Evolutionary conservation across 495 filamentous ascomycete genomes (phyloP), one percentile per base, ranked within the genome.

Genomic region (Podospora appendiculata): DNA sequence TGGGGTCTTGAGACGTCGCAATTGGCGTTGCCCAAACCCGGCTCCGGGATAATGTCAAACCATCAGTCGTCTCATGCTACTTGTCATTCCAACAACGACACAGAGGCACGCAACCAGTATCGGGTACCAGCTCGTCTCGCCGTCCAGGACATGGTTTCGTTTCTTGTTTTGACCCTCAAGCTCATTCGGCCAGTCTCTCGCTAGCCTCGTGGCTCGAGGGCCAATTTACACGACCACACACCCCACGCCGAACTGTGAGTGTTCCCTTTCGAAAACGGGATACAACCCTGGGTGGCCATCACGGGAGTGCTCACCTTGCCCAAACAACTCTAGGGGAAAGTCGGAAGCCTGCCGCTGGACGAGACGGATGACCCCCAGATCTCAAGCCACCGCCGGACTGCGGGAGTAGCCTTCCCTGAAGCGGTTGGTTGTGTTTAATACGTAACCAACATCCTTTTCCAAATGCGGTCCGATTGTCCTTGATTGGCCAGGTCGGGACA

Each of bases 241-340:
- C 43, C 43, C 43, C 43, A 45, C 43, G 43, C 43, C 43, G 17
- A 32, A 25, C 2, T 25, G 19, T 6, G 16, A 6, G 19, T 33
- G 25, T 17, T 45, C 43, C 17, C 32, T 3, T 32, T 32, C 1
- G n/a, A 1, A 3, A 18, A 45, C 43, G 32, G 43, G 18, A 18
- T 41, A 14, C 16, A 39, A 32, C 19, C 25, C 13, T 32, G 10
- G 25, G 16, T 42, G n/a, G 11, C 14, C 36, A 25, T 39, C 18
- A 14, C 35, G 36, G 13, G 13, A 19, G 17, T n/a, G 39, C 45
- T 54, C 47, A 51, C 51, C 51, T 54, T 47, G 46, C 36, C 47
- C 25, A 47, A 53, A 46, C n/a, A 14, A 41, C 41, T 51, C 48
- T 51, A 54, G 42, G 46, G 50, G 46, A 50, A 14, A 34, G 25